Conservation (phyloP, 1,284 basidiomycete species). For the Cystobasidium slooffiae region DNA sequence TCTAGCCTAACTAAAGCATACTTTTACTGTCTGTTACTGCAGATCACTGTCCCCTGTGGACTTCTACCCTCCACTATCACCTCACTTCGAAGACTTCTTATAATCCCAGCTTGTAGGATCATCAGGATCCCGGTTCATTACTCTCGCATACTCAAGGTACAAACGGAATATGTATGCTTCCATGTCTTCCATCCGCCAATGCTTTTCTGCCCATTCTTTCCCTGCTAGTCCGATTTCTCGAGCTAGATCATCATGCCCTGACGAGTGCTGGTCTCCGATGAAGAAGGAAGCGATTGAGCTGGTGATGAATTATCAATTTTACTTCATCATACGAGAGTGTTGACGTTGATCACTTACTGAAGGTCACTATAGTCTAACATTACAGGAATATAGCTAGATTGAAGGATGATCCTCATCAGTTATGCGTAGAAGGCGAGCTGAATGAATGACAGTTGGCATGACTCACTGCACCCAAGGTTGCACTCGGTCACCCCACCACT, state of each 20-base stretch:
- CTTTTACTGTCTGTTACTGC: too few relatives aligned
- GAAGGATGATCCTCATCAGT: not conserved
- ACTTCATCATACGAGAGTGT: not conserved
- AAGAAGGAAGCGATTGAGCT: conserved; percentile 61
- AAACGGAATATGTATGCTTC: conserved; percentile 55
- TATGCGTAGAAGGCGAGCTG: not conserved
- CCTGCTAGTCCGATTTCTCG: conserved; percentile 52
- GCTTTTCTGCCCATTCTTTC: conserved; percentile 51
- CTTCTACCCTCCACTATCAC: too few relatives aligned
- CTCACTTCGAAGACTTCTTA: not conserved
- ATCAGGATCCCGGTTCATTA: conserved; percentile 49
- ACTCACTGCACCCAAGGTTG: conserved; percentile 55
- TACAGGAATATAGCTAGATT: conserved; percentile 55
- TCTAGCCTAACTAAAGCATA: too few relatives aligned
- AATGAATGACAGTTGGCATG: not conserved
- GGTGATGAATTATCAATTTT: not conserved
- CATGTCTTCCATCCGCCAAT: conserved; percentile 58
- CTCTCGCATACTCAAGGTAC: conserved; percentile 46
- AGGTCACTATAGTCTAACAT: conserved; percentile 61
- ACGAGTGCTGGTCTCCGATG: conserved; percentile 56
- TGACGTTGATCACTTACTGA: conserved; percentile 53
- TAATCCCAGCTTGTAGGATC: conserved; percentile 46
- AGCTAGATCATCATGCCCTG: conserved; percentile 51
- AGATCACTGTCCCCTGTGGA: too few relatives aligned
- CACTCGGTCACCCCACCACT: conserved; percentile 55